Conservation (phyloP, 768 basidiomycete species). For the Exidia glandulosa region DNA sequence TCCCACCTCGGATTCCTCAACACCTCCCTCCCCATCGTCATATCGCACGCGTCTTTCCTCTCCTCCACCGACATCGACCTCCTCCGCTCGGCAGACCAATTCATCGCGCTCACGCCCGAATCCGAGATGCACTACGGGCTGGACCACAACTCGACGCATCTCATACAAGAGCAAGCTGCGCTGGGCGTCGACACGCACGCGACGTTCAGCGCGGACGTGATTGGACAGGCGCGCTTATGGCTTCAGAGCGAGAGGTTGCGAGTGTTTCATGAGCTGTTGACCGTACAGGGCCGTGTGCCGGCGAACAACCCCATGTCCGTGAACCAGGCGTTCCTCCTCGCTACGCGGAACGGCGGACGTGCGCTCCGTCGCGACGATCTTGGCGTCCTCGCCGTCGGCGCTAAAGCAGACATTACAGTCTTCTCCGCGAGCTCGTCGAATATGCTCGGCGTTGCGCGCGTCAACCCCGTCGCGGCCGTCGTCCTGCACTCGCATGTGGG, state of each 20-base stretch:
- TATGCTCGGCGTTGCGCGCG: neutral
- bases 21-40: neutral
- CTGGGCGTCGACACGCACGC: neutral
- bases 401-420: neutral
- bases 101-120: neutral
- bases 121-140: neutral
- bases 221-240: neutral
- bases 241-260: neutral
- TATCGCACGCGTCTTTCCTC: neutral
- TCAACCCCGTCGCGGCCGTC: neutral
- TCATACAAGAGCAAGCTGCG: neutral
- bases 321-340: neutral
- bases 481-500: neutral
- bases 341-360: neutral
- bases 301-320: neutral
- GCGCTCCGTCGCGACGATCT: neutral
- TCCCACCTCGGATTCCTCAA: neutral
- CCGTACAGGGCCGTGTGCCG: neutral
- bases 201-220: neutral
- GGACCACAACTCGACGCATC: neutral
- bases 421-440: neutral
- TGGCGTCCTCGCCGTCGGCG: neutral
- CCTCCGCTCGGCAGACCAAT: neutral
- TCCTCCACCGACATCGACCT: neutral
- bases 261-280: neutral